Conservation (phyloP, 805 yeast genomes). For the Pichia nanzhaoensis region DNA sequence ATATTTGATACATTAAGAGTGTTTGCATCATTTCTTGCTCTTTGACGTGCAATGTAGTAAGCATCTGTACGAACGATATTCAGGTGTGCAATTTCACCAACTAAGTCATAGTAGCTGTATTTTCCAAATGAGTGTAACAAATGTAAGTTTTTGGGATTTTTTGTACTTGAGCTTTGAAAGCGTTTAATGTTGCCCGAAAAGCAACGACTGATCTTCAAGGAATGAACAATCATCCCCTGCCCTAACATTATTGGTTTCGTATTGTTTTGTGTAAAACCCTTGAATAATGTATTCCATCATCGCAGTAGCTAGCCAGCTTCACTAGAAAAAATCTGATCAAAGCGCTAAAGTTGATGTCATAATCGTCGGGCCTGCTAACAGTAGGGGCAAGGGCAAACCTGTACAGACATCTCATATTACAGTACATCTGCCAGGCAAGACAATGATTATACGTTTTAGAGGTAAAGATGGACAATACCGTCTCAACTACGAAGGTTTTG, state of each 20-base stretch:
- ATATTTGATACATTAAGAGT: neutral
- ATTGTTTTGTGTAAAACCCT: too few relatives aligned
- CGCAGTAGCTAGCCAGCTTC: too few relatives aligned
- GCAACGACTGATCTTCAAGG: neutral
- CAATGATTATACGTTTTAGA: constrained; percentile 69
- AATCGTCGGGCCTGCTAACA: too few relatives aligned
- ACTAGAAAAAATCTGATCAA: too few relatives aligned
- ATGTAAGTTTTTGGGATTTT: neutral
- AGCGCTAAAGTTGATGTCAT: too few relatives aligned
- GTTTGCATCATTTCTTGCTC: constrained; percentile 11
- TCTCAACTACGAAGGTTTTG: constrained; percentile 33
- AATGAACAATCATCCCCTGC: neutral
- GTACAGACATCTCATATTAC: too few relatives aligned
- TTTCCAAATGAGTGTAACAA: constrained; percentile 4
- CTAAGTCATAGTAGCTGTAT: constrained; percentile 10
- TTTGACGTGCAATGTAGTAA: constrained; percentile 11
- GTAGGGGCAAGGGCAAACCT: neutral
- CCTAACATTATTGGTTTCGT: too few relatives aligned
- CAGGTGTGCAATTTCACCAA: constrained; percentile 5
- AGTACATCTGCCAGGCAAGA: too few relatives aligned
- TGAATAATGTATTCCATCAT: too few relatives aligned
- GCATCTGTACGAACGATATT: constrained; percentile 12
- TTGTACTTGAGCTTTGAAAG: neutral
- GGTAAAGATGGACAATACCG: constrained; percentile 81
- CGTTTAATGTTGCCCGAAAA: neutral